A percentile compares a stretch with the other conserved stretches of the same genome.
These are phyloP conservation scores for Pharnaceum exiguum DNA, from an alignment of 148 eudicot species.

Conservation along the genomic window DNA sequence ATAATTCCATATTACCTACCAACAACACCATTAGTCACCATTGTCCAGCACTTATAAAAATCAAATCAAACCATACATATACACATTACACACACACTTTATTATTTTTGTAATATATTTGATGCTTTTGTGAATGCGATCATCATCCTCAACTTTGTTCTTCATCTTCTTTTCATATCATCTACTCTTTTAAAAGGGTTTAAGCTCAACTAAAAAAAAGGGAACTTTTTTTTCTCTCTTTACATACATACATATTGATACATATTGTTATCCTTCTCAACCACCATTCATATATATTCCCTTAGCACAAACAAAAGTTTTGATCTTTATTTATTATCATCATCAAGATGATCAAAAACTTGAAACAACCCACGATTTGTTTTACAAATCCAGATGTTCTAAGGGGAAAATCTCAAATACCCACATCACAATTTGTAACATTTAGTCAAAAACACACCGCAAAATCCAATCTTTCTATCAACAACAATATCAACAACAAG, in stretches of 20 bases:
- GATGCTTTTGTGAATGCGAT: no score
- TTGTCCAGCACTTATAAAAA: no score
- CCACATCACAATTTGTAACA: slow-evolving; percentile 25
- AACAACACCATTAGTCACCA: no score
- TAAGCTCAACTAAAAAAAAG: no score
- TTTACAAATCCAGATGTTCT: slow-evolving; percentile 35
- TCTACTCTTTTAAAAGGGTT: background rate
- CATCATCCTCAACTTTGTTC: no score
- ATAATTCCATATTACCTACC: background rate
- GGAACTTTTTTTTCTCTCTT: background rate
- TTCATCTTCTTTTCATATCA: background rate
- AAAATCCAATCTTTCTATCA: slow-evolving; percentile 29
- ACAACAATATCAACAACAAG: slow-evolving; percentile 32
- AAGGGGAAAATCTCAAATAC: slow-evolving; percentile 30
- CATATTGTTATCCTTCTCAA: background rate
- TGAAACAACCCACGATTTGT: slow-evolving; percentile 49
- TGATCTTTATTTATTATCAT: slow-evolving; percentile 14
- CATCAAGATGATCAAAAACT: slow-evolving; percentile 50
- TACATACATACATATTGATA: background rate
- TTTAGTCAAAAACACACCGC: slow-evolving; percentile 26
- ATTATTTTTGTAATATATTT: no score
- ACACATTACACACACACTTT: no score
- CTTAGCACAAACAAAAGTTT: slow-evolving; percentile 16
- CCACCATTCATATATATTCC: background rate
- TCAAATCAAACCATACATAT: no score